phyloP scores from a whole-genome alignment of 2,329 filamentous ascomycete genomes.

The Alternaria sp. region DNA sequence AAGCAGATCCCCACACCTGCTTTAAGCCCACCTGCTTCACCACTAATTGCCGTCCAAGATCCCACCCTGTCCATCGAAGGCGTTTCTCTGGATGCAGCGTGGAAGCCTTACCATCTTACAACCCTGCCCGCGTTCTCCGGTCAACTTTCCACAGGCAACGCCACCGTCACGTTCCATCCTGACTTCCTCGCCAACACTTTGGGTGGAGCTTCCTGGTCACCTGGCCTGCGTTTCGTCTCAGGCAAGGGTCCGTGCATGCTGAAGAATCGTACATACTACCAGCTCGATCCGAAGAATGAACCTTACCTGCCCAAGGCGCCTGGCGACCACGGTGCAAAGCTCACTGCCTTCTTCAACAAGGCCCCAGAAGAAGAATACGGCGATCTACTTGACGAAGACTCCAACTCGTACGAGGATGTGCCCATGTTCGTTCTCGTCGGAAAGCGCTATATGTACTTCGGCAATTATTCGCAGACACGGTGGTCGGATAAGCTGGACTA shows the following conservation, averaged over 20 bases:
- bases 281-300: slow-evolving; percentile 47
- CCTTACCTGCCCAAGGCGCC: slow-evolving; percentile 51
- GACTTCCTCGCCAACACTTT: slow-evolving; percentile 48
- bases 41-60: slow-evolving; percentile 10
- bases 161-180: slow-evolving; percentile 46
- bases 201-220: slow-evolving; percentile 49
- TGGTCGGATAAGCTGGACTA: slow-evolving; percentile 54
- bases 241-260: slow-evolving; percentile 31
- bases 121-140: slow-evolving; percentile 32
- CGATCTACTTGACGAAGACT: slow-evolving; percentile 24
- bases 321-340: slow-evolving; percentile 54
- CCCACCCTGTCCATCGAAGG: slow-evolving; percentile 18
- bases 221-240: slow-evolving; percentile 49
- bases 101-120: slow-evolving; percentile 48
- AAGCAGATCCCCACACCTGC: slow-evolving; percentile 5
- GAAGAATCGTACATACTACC: slow-evolving; percentile 50
- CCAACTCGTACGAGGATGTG: slow-evolving; percentile 44
- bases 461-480: slow-evolving; percentile 54
- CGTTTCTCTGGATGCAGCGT: slow-evolving; percentile 22
- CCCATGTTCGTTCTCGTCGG: slow-evolving; percentile 50
- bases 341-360: slow-evolving; percentile 55
- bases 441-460: slow-evolving; percentile 52
- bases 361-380: slow-evolving; percentile 37
- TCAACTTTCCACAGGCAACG: slow-evolving; percentile 26
- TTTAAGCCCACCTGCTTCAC: slow-evolving; percentile 18